Evolutionary conservation across 1,139 yeast genomes (phyloP).

Genomic region (Entelexis sorbosivorans): DNA sequence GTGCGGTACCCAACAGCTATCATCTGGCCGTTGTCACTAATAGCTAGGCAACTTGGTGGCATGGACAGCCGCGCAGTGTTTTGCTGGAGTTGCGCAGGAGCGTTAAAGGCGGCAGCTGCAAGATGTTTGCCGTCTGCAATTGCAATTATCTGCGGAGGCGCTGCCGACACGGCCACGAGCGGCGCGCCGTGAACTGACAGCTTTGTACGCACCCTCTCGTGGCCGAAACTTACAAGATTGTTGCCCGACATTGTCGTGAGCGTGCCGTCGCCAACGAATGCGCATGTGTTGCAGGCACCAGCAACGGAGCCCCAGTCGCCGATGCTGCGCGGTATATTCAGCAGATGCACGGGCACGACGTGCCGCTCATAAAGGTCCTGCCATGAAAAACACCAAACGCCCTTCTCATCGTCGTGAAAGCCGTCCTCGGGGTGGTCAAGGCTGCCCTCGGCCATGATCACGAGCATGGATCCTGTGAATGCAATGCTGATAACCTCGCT

Average conservation of each 20-base stretch:
- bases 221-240: neutral
- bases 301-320: neutral
- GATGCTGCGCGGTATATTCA: neutral
- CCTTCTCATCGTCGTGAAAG: neutral
- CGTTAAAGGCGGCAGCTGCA: neutral
- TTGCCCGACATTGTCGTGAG: neutral
- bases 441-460: neutral
- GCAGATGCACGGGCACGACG: neutral
- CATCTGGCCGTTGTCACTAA: constrained; percentile 5
- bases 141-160: neutral
- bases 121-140: neutral
- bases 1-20: neutral
- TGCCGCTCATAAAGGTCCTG: neutral
- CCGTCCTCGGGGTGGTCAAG: neutral
- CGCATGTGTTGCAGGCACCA: neutral
- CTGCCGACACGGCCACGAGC: neutral
- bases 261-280: neutral
- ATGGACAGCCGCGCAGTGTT: neutral
- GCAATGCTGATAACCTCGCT: neutral
- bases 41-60: neutral
- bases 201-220: neutral
- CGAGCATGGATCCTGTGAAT: neutral
- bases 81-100: neutral
- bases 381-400: constrained; percentile 1
- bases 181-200: neutral